phyloP scores from a whole-genome alignment of 2,329 filamentous ascomycete species.

The Sclerotinia trifoliorum region DNA sequence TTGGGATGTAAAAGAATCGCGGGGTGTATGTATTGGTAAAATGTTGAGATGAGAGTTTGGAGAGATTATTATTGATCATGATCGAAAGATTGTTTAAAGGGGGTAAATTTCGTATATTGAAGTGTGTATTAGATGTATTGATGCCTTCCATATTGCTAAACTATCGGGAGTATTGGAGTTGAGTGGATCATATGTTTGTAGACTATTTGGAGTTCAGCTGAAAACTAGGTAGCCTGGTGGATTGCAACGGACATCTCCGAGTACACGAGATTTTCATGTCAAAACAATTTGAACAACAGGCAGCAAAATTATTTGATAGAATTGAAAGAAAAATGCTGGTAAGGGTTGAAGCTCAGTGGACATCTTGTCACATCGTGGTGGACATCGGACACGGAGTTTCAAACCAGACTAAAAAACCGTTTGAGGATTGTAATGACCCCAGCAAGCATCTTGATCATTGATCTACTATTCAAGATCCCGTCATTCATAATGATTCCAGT shows the following conservation, averaged over 20 bases:
- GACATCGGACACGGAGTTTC: slow-evolving; percentile 4
- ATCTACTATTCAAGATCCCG: background rate
- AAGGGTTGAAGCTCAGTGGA: background rate
- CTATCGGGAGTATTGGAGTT: background rate
- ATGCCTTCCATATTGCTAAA: background rate
- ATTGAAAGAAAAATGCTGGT: background rate
- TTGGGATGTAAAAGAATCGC: slow-evolving; percentile 83
- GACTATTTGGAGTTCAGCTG: background rate
- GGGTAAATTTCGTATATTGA: background rate
- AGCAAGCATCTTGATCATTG: background rate
- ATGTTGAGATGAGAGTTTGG: slow-evolving; percentile 95
- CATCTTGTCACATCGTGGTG: background rate
- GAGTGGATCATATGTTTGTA: background rate
- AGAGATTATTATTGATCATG: slow-evolving; percentile 50
- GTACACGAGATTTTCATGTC: background rate
- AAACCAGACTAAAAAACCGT: background rate
- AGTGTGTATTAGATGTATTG: background rate
- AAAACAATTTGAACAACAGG: background rate
- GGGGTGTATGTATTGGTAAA: slow-evolving; percentile 75
- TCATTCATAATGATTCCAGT: background rate
- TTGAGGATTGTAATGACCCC: background rate
- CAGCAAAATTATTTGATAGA: background rate
- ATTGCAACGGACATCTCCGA: background rate
- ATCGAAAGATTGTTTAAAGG: background rate
- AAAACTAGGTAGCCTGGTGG: background rate